Base-by-base conservation (phyloP, 129 eudicot genomes). In the Lonicera japonica region DNA sequence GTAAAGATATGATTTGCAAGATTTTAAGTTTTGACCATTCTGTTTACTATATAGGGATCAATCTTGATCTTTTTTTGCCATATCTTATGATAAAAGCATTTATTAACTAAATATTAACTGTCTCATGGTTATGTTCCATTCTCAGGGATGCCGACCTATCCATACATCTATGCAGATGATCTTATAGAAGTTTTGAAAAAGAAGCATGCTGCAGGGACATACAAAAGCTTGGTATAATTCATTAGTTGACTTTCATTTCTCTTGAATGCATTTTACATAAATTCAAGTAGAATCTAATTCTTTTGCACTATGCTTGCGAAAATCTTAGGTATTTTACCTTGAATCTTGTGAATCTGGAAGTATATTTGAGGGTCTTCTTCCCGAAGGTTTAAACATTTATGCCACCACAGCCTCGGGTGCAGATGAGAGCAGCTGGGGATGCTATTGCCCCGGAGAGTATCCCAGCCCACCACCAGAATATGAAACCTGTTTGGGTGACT, bases 281-380 rank as follows among this genome's bases (percentile, higher is more conserved):
- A 1, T 29, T 29, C 36, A 29, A 29, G 58, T 47, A 43, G 50
- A 43, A 5, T 21, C 25, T 1, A 25, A 40, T 40, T 25, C 14
- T 62, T n/a, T 15, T 46, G 66, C 50, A 60, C 22, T 23, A 15
- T 68, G 36, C 66, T 52, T 69, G 15, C 38, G 41, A 54, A 5
- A 6, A 69, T 34, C 5, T 68, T 57, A 89, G 99, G 95, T 92
- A 46, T 79, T 94, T 70, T 94, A 94, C 80, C 72, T 94, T n/a
- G 99, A 94, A 81, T 96, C 99, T 25, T 94, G 99, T 59, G 96
- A 94, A 66, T 73, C 99, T 1, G 99, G 99, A 74, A 94, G 99
- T 69, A 85, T 94, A 14, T 88, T 88, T 45, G 99, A 94, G 70
- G 96, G 96, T 50, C 82, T 94, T 41, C 92, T 85, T 48, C 95